A percentile compares a stretch with the other conserved stretches of the same genome.
Evolutionary conservation across 169 alveolate species (phyloP).

Genomic region (Plasmodium cynomolgi): DNA sequence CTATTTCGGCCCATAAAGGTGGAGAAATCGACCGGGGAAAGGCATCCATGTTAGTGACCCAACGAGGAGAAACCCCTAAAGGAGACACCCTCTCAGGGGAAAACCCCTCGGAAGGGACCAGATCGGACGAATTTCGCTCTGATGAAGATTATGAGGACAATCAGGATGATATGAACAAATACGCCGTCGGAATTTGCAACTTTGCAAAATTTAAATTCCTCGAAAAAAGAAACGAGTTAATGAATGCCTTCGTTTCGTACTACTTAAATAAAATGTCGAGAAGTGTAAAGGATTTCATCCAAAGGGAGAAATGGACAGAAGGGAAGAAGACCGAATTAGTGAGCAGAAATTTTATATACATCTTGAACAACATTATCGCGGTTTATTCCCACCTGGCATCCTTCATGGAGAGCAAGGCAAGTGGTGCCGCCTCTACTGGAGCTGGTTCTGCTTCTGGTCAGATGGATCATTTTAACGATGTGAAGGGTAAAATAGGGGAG

Average conservation of each 20-base stretch:
- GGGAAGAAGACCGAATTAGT: neutral
- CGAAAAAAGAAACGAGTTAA: constrained; percentile 49
- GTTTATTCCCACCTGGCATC: constrained; percentile 10
- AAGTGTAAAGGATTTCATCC: constrained; percentile 3
- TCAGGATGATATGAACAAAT: neutral
- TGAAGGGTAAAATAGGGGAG: constrained; percentile 5
- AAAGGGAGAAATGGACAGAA: constrained; percentile 1
- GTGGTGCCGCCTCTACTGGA: neutral
- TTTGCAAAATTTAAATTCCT: constrained; percentile 39
- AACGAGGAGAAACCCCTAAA: neutral
- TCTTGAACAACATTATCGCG: constrained; percentile 21
- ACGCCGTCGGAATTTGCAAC: constrained; percentile 10
- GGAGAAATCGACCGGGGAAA: neutral
- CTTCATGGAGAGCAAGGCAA: constrained; percentile 8
- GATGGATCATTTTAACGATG: neutral
- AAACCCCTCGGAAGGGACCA: neutral
- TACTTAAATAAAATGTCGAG: constrained; percentile 36
- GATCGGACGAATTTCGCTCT: neutral
- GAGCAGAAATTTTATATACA: constrained; percentile 43
- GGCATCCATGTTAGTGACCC: neutral
- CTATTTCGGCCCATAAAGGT: neutral
- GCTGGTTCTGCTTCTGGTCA: neutral
- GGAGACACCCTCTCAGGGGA: neutral
- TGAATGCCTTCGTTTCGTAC: constrained; percentile 39
- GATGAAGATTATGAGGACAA: constrained; percentile 6